These are phyloP conservation scores for Cynara cardunculus DNA, from an alignment of 129 eudicot genomes.

Conservation along the genomic window DNA sequence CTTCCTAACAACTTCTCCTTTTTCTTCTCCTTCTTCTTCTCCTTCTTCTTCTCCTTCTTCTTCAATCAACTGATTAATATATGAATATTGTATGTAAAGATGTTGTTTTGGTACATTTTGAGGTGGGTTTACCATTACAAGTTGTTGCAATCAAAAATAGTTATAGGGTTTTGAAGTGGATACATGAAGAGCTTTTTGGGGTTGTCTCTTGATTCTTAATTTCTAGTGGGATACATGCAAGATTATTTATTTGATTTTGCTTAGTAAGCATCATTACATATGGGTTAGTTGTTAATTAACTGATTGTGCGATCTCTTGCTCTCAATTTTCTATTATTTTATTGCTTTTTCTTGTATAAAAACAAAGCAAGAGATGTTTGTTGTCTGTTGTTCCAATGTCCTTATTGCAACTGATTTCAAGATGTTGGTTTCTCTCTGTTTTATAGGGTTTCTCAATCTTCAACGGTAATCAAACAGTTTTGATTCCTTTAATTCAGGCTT, in stretches of 20 bases:
- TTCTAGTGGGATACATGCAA: conserved; percentile 23
- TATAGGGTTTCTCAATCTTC: conserved; percentile 50
- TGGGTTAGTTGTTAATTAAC: conserved; percentile 28
- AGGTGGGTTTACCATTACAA: too few species aligned
- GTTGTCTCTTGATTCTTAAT: conserved; percentile 34
- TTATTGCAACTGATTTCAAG: conserved; percentile 72
- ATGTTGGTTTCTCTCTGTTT: conserved; percentile 74
- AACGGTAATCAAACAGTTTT: conserved; percentile 23
- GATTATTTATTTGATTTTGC: conserved; percentile 24
- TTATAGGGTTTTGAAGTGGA: conserved; percentile 52
- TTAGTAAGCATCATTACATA: conserved; percentile 48
- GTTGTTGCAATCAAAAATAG: background rate
- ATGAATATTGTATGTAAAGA: too few species aligned
- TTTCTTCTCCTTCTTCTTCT: too few species aligned
- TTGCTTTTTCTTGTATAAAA: conserved; percentile 20
- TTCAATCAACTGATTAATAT: too few species aligned
- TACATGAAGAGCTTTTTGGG: conserved; percentile 60
- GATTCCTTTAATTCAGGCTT: conserved; percentile 21
- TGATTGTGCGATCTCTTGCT: conserved; percentile 19
- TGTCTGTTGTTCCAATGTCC: conserved; percentile 82
- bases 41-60: too few species aligned
- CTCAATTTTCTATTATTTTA: conserved; percentile 21
- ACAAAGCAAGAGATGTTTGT: conserved; percentile 63
- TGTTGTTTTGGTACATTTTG: conserved; percentile 40
- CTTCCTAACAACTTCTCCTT: too few species aligned